These are phyloP conservation scores for Aspergillus wentii DNA, from an alignment of 495 filamentous ascomycete genomes.

Conservation along the genomic window DNA sequence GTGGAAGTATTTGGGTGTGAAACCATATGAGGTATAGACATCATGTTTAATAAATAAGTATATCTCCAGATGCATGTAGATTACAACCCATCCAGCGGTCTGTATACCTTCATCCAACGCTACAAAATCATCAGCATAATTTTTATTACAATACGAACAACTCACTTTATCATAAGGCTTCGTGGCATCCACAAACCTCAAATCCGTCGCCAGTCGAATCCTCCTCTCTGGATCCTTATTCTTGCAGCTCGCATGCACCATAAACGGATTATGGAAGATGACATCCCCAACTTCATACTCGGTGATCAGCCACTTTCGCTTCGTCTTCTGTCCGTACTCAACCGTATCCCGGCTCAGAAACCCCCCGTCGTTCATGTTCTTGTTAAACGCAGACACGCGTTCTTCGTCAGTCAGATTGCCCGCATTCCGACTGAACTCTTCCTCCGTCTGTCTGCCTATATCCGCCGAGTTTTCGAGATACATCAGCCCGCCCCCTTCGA, in stretches of 20 bases:
- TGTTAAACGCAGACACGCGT: too few species aligned
- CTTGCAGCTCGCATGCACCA: conserved; percentile 39
- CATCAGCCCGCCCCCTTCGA: conserved; percentile 44
- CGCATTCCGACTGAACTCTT: conserved; percentile 27
- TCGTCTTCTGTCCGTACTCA: too few species aligned
- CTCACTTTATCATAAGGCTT: conserved; percentile 5
- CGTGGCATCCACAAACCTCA: conserved; percentile 19
- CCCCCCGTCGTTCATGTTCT: too few species aligned
- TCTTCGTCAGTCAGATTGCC: conserved; percentile 29
- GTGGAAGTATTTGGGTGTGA: conserved; percentile 14
- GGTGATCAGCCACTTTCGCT: conserved; percentile 17
- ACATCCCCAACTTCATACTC: conserved; percentile 51
- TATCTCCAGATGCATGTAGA: too few species aligned
- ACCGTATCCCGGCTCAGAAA: too few species aligned
- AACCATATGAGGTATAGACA: conserved; percentile 8
- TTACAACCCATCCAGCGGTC: too few species aligned
- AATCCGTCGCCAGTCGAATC: conserved; percentile 45
- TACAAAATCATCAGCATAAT: too few species aligned
- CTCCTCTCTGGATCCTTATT: conserved; percentile 42
- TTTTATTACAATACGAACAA: too few species aligned
- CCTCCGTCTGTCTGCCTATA: conserved; percentile 27
- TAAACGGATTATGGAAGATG: conserved; percentile 48
- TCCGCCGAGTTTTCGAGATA: conserved; percentile 35
- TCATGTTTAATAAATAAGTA: too few species aligned
- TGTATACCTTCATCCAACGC: too few species aligned